Conservation (phyloP, 805 yeast genomes). For the Pichia heedii region DNA sequence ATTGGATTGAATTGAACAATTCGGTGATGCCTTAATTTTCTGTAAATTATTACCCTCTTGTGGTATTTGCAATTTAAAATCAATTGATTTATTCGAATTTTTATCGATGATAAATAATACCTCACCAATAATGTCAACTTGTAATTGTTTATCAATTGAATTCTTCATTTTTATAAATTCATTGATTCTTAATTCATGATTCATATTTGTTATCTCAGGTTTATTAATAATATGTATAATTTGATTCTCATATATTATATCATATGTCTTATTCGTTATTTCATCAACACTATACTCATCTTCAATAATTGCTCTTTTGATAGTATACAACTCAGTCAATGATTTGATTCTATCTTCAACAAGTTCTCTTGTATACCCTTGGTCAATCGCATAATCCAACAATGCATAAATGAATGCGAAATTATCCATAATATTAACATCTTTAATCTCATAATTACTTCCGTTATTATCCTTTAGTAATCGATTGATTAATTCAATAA, state of each 20-base stretch:
- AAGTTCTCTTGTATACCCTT: constrained; percentile 56
- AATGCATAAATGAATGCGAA: constrained; percentile 67
- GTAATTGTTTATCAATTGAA: background rate
- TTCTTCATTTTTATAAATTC: background rate
- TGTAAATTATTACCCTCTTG: background rate
- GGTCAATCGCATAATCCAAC: constrained; percentile 66
- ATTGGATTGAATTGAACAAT: background rate
- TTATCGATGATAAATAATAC: background rate
- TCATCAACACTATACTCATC: too few relatives aligned
- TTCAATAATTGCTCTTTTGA: too few relatives aligned
- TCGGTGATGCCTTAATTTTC: background rate
- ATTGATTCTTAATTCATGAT: background rate
- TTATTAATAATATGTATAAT: background rate
- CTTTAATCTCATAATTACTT: constrained; percentile 13
- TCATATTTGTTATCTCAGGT: background rate
- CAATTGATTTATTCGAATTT: background rate
- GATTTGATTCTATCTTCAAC: background rate
- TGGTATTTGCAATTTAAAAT: background rate
- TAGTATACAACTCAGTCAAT: background rate
- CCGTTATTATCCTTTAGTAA: constrained; percentile 12
- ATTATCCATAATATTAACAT: constrained; percentile 40
- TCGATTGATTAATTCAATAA: constrained; percentile 45
- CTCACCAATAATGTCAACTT: constrained; percentile 1
- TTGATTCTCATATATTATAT: background rate
- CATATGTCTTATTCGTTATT: background rate